Base-by-base conservation (phyloP, 1,284 basidiomycete genomes). In the Cryptococcus hybrid region DNA sequence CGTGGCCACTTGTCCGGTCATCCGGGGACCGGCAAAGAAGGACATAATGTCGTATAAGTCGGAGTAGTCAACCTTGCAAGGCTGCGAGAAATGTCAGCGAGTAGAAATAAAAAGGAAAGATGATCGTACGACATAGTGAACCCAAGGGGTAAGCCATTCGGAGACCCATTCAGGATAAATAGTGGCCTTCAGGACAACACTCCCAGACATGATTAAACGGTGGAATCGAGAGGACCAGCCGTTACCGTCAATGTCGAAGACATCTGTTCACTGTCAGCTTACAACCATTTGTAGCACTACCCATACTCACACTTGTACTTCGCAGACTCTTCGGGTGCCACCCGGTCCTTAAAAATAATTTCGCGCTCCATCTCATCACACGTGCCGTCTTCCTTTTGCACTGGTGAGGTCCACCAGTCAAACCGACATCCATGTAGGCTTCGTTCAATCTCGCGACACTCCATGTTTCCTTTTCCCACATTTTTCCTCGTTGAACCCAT, bases 21-120 rank as follows among this genome's bases (percentile, higher is more conserved):
- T 79, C 76, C 0, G 77, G 77, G 74, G 64, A 5, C 81, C 81
- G 9, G 73, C 67, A 62, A 82, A 82, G 69, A 81, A 82, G 5
- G 79, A 75, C 67, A 82, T 76, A 50, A 80, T 72, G 57, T 79
- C 70, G 70, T 78, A 81, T 4, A 82, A 62, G 59, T 82, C 82
- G 9, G 78, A 75, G 54, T 81, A 81, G 66, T 82, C 80, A 37
- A 78, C 62, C 60, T 79, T 73, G 52, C 80, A 67, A 6, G 80
- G 81, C n/a, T n/a, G n/a, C n/a, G n/a, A n/a, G n/a, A n/a, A n/a
- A n/a, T n/a, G n/a, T n/a, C n/a, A n/a, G n/a, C n/a, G n/a, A n/a
- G n/a, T n/a, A n/a, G n/a, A n/a, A n/a, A n/a, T n/a, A n/a, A n/a
- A n/a, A n/a, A n/a, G n/a, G n/a, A n/a, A n/a, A n/a, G n/a, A n/a